Conservation (phyloP, 768 basidiomycete genomes). For the Antrodiella citrinella region DNA sequence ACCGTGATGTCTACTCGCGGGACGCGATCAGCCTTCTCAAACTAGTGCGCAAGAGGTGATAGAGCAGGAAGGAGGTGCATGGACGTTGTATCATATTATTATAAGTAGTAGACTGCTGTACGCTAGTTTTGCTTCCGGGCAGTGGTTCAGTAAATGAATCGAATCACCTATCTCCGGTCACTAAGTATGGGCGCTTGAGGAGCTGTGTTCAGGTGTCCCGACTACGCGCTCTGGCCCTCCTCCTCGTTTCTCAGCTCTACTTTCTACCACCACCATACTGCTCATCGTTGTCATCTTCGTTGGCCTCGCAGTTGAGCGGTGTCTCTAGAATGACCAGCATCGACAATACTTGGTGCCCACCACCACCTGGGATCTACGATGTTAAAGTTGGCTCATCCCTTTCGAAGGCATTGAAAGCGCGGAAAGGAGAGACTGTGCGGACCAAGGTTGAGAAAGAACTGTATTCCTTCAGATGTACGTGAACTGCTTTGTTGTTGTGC, state of each 20-base stretch:
- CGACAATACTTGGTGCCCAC: conserved; percentile 42
- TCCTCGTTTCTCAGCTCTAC: background rate
- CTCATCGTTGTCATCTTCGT: conserved; percentile 25
- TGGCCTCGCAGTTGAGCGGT: too few species aligned
- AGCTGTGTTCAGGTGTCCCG: too few species aligned
- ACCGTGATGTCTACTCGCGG: conserved; percentile 45
- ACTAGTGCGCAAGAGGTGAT: conserved; percentile 23
- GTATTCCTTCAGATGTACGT: conserved; percentile 70
- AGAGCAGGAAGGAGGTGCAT: too few species aligned
- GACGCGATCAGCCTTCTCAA: conserved; percentile 61
- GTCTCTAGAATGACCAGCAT: conserved; percentile 32
- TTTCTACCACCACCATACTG: conserved; percentile 4
- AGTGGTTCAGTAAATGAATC: too few species aligned
- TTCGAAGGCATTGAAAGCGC: conserved; percentile 57
- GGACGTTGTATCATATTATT: too few species aligned
- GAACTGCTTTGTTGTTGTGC: conserved; percentile 1
- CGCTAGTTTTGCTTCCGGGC: too few species aligned
- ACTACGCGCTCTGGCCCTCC: background rate
- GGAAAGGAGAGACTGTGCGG: conserved; percentile 34
- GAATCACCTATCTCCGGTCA: too few species aligned
- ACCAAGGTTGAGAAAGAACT: conserved; percentile 49
- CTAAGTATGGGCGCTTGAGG: too few species aligned
- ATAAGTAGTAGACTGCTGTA: too few species aligned
- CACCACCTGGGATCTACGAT: conserved; percentile 45
- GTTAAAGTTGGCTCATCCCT: conserved; percentile 60